These are phyloP conservation scores for Fusarium duplospermum DNA, from an alignment of 2,329 filamentous ascomycete species.

Conservation along the genomic window DNA sequence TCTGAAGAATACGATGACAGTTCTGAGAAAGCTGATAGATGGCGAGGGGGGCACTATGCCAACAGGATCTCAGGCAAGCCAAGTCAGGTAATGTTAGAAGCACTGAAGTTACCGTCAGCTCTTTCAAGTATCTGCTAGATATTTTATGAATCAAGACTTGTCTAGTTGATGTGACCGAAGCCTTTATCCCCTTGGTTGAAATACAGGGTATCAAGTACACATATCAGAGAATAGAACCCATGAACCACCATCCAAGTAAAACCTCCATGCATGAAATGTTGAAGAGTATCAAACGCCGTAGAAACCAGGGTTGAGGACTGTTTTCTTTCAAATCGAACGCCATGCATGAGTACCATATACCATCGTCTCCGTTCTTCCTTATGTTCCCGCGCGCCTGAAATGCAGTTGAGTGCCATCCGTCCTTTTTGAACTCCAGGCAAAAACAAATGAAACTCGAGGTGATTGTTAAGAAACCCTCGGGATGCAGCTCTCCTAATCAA, in stretches of 20 bases:
- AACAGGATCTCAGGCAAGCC: conserved; percentile 21
- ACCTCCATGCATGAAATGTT: conserved; percentile 40
- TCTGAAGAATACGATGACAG: conserved; percentile 85
- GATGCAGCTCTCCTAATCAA: neutral
- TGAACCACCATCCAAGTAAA: conserved; percentile 5
- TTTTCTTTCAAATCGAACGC: conserved; percentile 40
- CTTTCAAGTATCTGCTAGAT: neutral
- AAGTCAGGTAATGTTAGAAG: neutral
- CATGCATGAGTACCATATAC: conserved; percentile 22
- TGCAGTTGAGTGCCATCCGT: conserved; percentile 49
- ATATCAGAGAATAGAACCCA: conserved; percentile 27
- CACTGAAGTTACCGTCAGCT: neutral
- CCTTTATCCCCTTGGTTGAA: conserved; percentile 48
- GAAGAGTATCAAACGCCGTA: conserved; percentile 41
- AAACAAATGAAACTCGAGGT: conserved; percentile 16
- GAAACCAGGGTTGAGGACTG: conserved; percentile 51
- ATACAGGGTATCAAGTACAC: conserved; percentile 50
- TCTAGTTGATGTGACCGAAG: conserved; percentile 48
- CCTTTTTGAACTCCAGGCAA: conserved; percentile 22
- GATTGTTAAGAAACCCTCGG: conserved; percentile 39
- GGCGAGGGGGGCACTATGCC: conserved; percentile 39
- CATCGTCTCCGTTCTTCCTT: neutral
- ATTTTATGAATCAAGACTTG: conserved; percentile 27
- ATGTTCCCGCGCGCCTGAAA: conserved; percentile 30
- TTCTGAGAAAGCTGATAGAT: conserved; percentile 66